Base-by-base conservation (phyloP, 208 protist genomes). In the Blastocrithidia nonstop region DNA sequence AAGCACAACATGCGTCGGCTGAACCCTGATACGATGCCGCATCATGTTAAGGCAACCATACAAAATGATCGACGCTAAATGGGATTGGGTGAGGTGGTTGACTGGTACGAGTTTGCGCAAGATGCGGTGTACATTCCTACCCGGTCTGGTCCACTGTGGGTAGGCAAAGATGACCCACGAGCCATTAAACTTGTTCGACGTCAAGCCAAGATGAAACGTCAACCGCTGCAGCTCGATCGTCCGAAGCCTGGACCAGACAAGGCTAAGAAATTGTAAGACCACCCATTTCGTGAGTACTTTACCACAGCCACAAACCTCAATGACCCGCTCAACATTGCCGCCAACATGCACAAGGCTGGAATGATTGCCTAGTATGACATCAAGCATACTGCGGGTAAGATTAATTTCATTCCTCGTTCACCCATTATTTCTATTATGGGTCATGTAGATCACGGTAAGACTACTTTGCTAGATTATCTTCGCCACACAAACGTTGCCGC, bases 391-490 rank as follows among this genome's bases (percentile, higher is more conserved):
- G 83, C 83, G 1, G 57, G 78, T 15, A 71, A 87, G 45, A 75
- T 94, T 33, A 42, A 67, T 31, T 88, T 90, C 52, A 28, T 52
- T 6, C 31, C 74, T 20, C 66, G 93, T 4, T 75, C 93, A 21
- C 96, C 97, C 1, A 70, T 99, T 20, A 96, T 98, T 0, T 95
- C 95, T 6, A 89, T 99, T 29, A 97, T 99, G 92, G 97, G 97
- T n/a, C 97, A 99, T 59, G 96, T 99, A 23, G 96, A 99, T 56
- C 96, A 98, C 50, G 97, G 96, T 36, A 98, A 98, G 65, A 98
- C 96, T 15, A 95, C 91, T 16, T 63, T 98, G 24, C 73, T 99
- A 9, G 97, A 99, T 49, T 73, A 71, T 35, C 61, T 98, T 23
- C 76, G 97, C 5, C 77, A 87, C 21, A 86, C 93, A 1, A 89